These are phyloP conservation scores for Kwoniella shandongensis DNA, from an alignment of 768 basidiomycete species.

Conservation along the genomic window DNA sequence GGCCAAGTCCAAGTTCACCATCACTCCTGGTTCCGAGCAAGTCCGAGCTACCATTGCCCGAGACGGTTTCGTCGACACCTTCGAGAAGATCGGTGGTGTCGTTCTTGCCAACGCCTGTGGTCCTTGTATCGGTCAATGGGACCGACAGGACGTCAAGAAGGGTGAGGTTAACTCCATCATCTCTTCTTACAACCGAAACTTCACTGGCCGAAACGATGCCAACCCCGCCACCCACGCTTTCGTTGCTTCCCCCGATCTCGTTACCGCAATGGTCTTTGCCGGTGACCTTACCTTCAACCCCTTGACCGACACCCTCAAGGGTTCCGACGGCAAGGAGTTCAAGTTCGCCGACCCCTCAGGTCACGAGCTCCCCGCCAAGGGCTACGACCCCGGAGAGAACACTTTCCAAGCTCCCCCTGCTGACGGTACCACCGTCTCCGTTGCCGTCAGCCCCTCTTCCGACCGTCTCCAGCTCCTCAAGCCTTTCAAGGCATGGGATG, in stretches of 20 bases:
- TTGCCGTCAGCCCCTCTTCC: conserved; percentile 78
- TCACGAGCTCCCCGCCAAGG: conserved; percentile 86
- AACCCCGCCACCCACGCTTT: conserved; percentile 90
- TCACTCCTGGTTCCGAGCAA: conserved; percentile 98
- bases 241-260: conserved; percentile 60
- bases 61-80: conserved; percentile 85
- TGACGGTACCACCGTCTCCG: conserved; percentile 77
- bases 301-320: conserved; percentile 80
- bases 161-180: conserved; percentile 97
- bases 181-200: conserved; percentile 99
- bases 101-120: conserved; percentile 99
- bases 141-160: conserved; percentile 93
- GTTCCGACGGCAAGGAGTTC: conserved; percentile 92
- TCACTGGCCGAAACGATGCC: conserved; percentile 98
- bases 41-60: conserved; percentile 96
- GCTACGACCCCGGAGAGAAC: conserved; percentile 94
- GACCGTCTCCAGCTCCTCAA: conserved; percentile 87
- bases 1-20: conserved; percentile 91
- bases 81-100: conserved; percentile 84
- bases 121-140: conserved; percentile 99
- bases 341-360: conserved; percentile 92
- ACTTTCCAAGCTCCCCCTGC: conserved; percentile 93
- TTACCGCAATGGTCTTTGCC: conserved; percentile 94
- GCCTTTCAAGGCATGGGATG: conserved; percentile 91
- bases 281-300: conserved; percentile 97